phyloP scores from a whole-genome alignment of 208 protist genomes.

The Leishmania braziliensis region DNA sequence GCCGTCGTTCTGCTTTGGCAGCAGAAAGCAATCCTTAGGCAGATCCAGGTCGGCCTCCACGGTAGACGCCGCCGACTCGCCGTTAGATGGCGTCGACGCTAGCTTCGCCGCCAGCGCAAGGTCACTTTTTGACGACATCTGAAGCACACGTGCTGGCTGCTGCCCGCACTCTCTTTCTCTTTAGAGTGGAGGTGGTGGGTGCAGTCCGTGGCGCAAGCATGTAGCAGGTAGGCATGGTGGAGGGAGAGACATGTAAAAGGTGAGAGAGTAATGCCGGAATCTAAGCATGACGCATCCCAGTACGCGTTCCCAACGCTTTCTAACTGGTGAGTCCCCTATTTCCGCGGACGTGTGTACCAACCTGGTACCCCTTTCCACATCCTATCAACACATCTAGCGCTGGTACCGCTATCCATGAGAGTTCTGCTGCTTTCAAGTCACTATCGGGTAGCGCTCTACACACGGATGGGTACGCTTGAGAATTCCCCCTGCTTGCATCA shows the following conservation, averaged over 20 bases:
- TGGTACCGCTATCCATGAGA: too few species aligned
- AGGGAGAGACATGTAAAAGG: not conserved
- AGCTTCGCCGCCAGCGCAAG: too few species aligned
- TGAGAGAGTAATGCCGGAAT: not conserved
- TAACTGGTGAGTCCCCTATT: too few species aligned
- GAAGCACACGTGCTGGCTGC: not conserved
- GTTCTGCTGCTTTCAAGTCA: too few species aligned
- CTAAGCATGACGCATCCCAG: too few species aligned
- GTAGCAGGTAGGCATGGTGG: not conserved
- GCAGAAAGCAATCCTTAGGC: constrained; percentile 67
- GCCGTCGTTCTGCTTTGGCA: constrained; percentile 70
- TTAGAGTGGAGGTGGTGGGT: not conserved
- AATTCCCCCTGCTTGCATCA: too few species aligned
- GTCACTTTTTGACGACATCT: not conserved
- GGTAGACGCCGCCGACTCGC: not conserved
- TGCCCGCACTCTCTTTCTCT: not conserved
- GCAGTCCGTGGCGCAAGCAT: not conserved
- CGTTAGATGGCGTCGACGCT: not conserved
- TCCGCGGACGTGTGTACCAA: too few species aligned
- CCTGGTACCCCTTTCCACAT: too few species aligned
- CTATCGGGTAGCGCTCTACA: too few species aligned
- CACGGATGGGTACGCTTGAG: too few species aligned
- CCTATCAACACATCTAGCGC: too few species aligned
- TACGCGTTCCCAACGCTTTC: too few species aligned
- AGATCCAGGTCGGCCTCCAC: constrained; percentile 34